Evolutionary conservation across 768 basidiomycete genomes (phyloP).

Genomic region (Pulveroboletus sp.): DNA sequence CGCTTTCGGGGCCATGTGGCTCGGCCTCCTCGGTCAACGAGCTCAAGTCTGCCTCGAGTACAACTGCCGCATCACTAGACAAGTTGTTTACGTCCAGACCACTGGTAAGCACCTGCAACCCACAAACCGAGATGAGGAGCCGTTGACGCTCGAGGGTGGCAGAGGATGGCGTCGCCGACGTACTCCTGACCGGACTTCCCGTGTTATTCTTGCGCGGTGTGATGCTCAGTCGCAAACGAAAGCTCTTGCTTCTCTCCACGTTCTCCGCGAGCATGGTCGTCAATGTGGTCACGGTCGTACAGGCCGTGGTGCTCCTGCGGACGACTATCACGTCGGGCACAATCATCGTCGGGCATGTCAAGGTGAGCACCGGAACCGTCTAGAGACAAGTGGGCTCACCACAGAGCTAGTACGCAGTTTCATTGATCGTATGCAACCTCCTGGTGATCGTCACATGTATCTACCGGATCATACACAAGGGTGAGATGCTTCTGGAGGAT

Average conservation of each 20-base stretch:
- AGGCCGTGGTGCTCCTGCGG: background rate
- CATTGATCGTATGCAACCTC: background rate
- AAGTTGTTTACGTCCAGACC: background rate
- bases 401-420: background rate
- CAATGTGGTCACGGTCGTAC: background rate
- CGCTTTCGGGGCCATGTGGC: background rate
- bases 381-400: background rate
- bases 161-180: background rate
- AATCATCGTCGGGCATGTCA: background rate
- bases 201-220: slow-evolving; percentile 1
- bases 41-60: background rate
- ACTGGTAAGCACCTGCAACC: background rate
- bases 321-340: background rate
- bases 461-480: background rate
- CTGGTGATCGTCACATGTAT: background rate
- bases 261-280: background rate
- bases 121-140: background rate
- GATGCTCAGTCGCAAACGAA: background rate
- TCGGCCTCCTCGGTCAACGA: background rate
- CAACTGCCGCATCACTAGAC: background rate
- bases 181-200: slow-evolving; percentile 1
- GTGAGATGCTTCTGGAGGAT: background rate
- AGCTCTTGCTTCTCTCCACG: background rate
- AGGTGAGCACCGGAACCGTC: slow-evolving; percentile 1
- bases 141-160: background rate